These are phyloP conservation scores for Coemansia sp. DNA, from an alignment of 192 early-diverging fungal species.

Conservation along the genomic window DNA sequence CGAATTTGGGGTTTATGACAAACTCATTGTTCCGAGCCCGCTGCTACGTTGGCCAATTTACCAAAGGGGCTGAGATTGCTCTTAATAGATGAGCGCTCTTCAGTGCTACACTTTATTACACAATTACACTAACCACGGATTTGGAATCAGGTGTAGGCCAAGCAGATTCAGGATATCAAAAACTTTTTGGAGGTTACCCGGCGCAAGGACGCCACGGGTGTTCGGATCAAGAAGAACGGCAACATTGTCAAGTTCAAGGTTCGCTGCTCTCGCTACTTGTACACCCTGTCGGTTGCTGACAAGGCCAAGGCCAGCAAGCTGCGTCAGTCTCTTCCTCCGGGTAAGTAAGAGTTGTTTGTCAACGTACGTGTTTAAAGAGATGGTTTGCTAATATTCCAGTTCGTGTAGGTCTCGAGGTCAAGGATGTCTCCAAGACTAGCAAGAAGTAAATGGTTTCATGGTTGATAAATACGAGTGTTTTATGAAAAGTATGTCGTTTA, in stretches of 20 bases:
- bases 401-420: slow-evolving; percentile 18
- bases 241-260: slow-evolving; percentile 97
- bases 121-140: no score
- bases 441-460: slow-evolving; percentile 10
- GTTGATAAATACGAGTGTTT: neutral
- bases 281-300: slow-evolving; percentile 96
- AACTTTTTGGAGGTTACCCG: slow-evolving; percentile 93
- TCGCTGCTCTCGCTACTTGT: slow-evolving; percentile 96
- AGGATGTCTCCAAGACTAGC: slow-evolving; percentile 19
- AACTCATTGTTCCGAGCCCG: neutral
- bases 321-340: slow-evolving; percentile 91
- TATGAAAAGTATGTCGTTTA: neutral
- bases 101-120: neutral
- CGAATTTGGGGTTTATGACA: no score
- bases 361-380: neutral
- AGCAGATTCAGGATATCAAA: slow-evolving; percentile 98
- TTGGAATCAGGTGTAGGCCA: slow-evolving; percentile 65
- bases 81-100: neutral
- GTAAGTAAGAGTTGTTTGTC: slow-evolving; percentile 4
- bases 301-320: slow-evolving; percentile 94
- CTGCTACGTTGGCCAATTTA: no score
- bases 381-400: neutral
- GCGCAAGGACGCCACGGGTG: slow-evolving; percentile 94
- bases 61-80: neutral
- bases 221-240: slow-evolving; percentile 95